Evolutionary conservation across 2,329 filamentous ascomycete species (phyloP).

Genomic region (Trichophyton rubrum): DNA sequence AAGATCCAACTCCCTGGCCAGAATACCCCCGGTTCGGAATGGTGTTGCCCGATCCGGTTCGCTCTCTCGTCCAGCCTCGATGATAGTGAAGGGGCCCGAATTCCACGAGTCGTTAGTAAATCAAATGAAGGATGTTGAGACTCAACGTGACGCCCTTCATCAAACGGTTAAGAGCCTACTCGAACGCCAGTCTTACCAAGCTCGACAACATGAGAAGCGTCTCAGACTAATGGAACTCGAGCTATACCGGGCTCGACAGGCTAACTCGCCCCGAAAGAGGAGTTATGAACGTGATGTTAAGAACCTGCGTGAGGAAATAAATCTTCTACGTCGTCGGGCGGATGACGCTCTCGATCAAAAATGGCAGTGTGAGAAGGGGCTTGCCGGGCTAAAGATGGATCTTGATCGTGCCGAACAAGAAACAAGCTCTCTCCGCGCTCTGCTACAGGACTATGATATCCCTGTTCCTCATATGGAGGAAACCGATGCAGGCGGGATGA

Average conservation of each 20-base stretch:
- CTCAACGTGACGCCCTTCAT: constrained; percentile 86
- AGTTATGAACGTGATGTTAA: constrained; percentile 77
- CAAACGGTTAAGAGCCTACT: constrained; percentile 73
- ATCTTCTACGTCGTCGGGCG: constrained; percentile 67
- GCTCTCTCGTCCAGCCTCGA: constrained; percentile 48
- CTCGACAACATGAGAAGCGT: constrained; percentile 69
- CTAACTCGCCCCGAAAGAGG: constrained; percentile 50
- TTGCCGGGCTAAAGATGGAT: constrained; percentile 86
- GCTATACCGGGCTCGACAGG: constrained; percentile 55
- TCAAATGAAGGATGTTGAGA: constrained; percentile 79
- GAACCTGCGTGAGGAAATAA: constrained; percentile 70
- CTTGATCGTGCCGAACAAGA: constrained; percentile 91
- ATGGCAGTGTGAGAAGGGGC: constrained; percentile 86
- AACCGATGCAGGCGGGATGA: constrained; percentile 31
- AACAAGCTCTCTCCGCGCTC: constrained; percentile 63
- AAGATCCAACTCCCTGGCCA: constrained; percentile 56
- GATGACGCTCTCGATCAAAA: constrained; percentile 93
- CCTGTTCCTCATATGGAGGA: constrained; percentile 44
- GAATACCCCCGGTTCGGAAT: constrained; percentile 34
- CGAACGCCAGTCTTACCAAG: constrained; percentile 73
- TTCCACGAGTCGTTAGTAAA: constrained; percentile 61
- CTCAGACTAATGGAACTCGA: constrained; percentile 66
- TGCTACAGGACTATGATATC: constrained; percentile 75
- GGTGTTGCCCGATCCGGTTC: constrained; percentile 34
- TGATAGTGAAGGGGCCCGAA: constrained; percentile 42